phyloP scores from a whole-genome alignment of 1,139 yeast genomes.

The Kurtzmaniella quercitrusa region DNA sequence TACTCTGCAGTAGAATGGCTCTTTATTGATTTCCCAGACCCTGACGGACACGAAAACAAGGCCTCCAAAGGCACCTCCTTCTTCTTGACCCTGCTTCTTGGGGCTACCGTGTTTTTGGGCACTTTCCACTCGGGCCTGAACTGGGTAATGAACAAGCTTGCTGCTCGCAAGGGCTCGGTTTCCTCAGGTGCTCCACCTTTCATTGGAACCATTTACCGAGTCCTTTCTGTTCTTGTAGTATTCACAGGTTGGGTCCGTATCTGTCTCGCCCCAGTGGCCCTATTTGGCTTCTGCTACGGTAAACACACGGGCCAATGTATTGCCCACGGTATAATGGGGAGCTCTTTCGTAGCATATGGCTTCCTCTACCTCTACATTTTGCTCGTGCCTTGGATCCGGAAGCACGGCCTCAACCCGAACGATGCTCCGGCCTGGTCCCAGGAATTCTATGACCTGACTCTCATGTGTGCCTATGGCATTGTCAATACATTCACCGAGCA shows the following conservation, averaged over 20 bases:
- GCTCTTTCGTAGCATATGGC: conserved; percentile 78
- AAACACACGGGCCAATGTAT: conserved; percentile 84
- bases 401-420: conserved; percentile 16
- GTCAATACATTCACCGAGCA: conserved; percentile 95
- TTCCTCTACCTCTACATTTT: conserved; percentile 62
- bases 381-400: conserved; percentile 64
- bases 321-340: conserved; percentile 97
- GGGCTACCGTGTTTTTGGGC: conserved; percentile 49
- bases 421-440: conserved; percentile 48
- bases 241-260: conserved; percentile 66
- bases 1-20: conserved; percentile 55
- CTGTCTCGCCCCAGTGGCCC: conserved; percentile 76
- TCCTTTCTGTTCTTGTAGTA: conserved; percentile 40
- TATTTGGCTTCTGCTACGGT: conserved; percentile 75
- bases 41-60: conserved; percentile 57
- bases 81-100: conserved; percentile 48
- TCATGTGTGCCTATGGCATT: conserved; percentile 87
- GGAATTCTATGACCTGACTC: conserved; percentile 76
- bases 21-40: conserved; percentile 58
- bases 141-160: conserved; percentile 34
- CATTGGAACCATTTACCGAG: conserved; percentile 29
- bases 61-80: conserved; percentile 65
- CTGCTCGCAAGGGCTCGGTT: conserved; percentile 10
- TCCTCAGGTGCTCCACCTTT: not conserved
- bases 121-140: conserved; percentile 51